Evolutionary conservation across 1,139 yeast genomes (phyloP).

Genomic region (Hyphopichia burtonii): DNA sequence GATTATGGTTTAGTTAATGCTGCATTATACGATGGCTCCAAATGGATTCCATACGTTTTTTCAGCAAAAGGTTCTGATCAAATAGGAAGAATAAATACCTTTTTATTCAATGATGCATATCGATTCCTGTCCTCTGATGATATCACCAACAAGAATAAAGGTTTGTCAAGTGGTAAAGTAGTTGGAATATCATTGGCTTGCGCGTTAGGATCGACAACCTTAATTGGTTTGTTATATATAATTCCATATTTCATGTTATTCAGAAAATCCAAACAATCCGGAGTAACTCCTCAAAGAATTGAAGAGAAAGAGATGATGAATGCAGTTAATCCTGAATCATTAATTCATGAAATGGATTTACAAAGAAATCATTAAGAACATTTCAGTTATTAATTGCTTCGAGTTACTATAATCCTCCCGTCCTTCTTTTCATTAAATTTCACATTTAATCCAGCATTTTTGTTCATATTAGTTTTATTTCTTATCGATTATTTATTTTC

Average conservation of each 20-base stretch:
- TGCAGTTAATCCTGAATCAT: conserved; percentile 62
- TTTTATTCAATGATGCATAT: conserved; percentile 37
- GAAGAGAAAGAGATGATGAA: conserved; percentile 68
- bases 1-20: conserved; percentile 62
- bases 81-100: conserved; percentile 32
- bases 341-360: conserved; percentile 59
- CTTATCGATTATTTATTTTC: neutral
- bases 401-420: neutral
- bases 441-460: neutral
- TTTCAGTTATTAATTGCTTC: neutral
- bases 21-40: conserved; percentile 66
- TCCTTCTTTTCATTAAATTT: neutral
- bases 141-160: conserved; percentile 17
- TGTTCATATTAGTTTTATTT: neutral
- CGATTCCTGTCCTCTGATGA: conserved; percentile 41
- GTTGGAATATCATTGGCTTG: conserved; percentile 87
- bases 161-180: conserved; percentile 62
- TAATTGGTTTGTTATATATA: conserved; percentile 64
- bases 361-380: conserved; percentile 23
- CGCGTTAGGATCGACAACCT: conserved; percentile 75
- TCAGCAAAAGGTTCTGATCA: conserved; percentile 15
- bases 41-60: conserved; percentile 70
- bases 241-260: conserved; percentile 50
- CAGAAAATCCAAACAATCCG: conserved; percentile 39
- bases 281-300: conserved; percentile 44